Base-by-base conservation (phyloP, 495 filamentous ascomycete species). In the Aspergillus incahuasiensis region DNA sequence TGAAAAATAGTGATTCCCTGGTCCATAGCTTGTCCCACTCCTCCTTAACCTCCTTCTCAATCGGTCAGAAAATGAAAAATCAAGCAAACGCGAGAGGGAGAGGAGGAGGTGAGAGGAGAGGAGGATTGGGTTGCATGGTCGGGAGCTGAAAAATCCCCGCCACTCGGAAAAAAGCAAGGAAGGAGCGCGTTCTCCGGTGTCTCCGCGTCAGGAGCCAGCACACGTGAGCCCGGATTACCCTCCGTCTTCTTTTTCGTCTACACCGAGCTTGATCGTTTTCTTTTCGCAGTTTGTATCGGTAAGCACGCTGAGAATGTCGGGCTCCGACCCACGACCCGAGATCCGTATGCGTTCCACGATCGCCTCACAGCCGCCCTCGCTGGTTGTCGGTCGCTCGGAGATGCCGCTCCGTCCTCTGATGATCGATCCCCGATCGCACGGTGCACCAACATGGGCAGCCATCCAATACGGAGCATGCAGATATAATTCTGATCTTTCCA, bases 1-100 rank as follows among this genome's bases (percentile, higher is more conserved):
- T 50, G 54, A 18, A 56, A 56, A 30, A 56, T 39, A 28, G 54
- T 50, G 5, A 56, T 56, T 44, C 54, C 54, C 25, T 56, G 54
- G 19, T 56, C 54, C 54, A 56, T 56, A 45, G 54, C 54, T 48
- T 45, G 44, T 48, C 54, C 28, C n/a, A 19, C 25, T 41, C 43
- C 46, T 40, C 39, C 54, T 24, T 35, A 15, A 18, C 25, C 42
- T 20, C 49, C 21, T 52, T 39, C 30, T 47, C 28, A 12, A 28
- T 24, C 48, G 30, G 48, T 49, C 34, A 21, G 47, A 25, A 25
- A 12, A 25, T 40, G 15, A 30, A 24, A 24, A 7, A 8, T 38
- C 30, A 9, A 47, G 16, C 39, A 45, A 41, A 40, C 46, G 46
- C 16, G 16, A 34, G 40, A 30, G 34, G 25, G 25, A 28, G 25